These are phyloP conservation scores for Elsinoe australis DNA, from an alignment of 2,329 filamentous ascomycete species.

Conservation along the genomic window DNA sequence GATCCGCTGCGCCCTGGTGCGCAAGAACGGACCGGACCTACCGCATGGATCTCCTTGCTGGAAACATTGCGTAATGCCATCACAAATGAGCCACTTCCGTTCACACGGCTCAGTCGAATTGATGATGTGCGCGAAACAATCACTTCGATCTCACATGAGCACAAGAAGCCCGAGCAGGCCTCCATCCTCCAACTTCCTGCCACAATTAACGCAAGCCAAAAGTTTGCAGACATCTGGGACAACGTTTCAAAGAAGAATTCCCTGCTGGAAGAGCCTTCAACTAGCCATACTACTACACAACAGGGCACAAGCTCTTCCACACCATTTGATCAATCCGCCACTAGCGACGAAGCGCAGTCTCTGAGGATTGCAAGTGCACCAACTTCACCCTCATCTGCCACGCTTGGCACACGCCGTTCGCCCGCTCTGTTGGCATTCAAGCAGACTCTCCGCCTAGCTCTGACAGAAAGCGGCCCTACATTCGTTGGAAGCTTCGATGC, in stretches of 20 bases:
- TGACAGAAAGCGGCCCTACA: not conserved
- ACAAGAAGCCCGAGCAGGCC: not conserved
- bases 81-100: constrained; percentile 2
- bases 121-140: constrained; percentile 7
- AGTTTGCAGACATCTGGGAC: constrained; percentile 8
- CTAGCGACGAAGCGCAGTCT: too few species aligned
- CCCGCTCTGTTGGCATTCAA: not conserved
- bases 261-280: too few species aligned
- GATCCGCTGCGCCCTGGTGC: constrained; percentile 3
- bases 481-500: constrained; percentile 4
- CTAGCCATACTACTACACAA: too few species aligned
- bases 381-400: too few species aligned
- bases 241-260: not conserved
- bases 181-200: too few species aligned
- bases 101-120: not conserved
- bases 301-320: too few species aligned
- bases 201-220: not conserved
- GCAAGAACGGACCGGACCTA: constrained; percentile 3
- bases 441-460: not conserved
- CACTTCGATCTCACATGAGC: not conserved
- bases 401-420: constrained; percentile 1
- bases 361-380: too few species aligned
- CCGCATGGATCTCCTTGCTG: not conserved
- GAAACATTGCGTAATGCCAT: constrained; percentile 3
- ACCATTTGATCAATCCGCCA: too few species aligned